phyloP scores from a whole-genome alignment of 2,329 filamentous ascomycete genomes.

The Chrysosphaeria jannelii region DNA sequence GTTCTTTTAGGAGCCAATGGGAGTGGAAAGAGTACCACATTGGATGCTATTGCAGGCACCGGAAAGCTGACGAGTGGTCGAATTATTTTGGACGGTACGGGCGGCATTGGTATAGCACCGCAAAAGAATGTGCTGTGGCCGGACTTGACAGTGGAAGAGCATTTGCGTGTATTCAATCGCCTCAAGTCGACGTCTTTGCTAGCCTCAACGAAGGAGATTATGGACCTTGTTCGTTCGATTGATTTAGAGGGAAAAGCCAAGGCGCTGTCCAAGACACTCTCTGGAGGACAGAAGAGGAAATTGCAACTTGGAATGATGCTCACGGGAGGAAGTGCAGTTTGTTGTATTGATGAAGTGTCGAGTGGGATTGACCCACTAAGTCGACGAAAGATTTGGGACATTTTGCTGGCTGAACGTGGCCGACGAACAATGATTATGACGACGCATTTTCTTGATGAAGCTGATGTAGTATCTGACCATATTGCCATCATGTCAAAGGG shows the following conservation, averaged over 20 bases:
- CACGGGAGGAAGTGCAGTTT: conserved; percentile 62
- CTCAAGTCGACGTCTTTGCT: conserved; percentile 34
- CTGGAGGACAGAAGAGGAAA: conserved; percentile 77
- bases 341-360: conserved; percentile 75
- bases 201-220: conserved; percentile 27
- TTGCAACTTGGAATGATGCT: conserved; percentile 88
- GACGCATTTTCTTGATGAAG: conserved; percentile 83
- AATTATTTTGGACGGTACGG: conserved; percentile 49
- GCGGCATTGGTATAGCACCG: conserved; percentile 61
- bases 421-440: conserved; percentile 60
- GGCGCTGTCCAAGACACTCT: conserved; percentile 46
- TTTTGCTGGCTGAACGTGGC: conserved; percentile 59
- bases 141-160: conserved; percentile 59
- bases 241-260: conserved; percentile 48
- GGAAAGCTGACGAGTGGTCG: conserved; percentile 45
- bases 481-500: conserved; percentile 74
- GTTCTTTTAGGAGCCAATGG: conserved; percentile 73
- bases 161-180: conserved; percentile 55
- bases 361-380: conserved; percentile 69
- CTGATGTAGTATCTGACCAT: conserved; percentile 64
- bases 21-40: conserved; percentile 66
- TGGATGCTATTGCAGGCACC: conserved; percentile 65
- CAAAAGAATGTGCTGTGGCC: conserved; percentile 92
- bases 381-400: conserved; percentile 79
- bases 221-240: conserved; percentile 33